These are phyloP conservation scores for Metschnikowia santaceciliae DNA, from an alignment of 805 yeast species.

Conservation along the genomic window DNA sequence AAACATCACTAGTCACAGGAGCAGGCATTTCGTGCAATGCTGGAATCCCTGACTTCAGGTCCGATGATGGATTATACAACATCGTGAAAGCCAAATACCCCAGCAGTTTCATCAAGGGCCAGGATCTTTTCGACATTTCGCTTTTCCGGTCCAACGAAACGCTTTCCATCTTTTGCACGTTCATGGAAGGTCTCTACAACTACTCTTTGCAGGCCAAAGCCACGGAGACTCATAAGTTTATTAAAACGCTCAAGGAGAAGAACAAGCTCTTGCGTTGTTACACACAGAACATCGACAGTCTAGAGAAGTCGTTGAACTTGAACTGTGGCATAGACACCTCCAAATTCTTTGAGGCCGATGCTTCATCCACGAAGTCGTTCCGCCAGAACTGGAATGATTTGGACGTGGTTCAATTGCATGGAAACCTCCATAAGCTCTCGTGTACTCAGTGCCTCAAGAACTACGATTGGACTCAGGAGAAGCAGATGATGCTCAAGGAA, in stretches of 20 bases:
- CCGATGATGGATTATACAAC: slow-evolving; percentile 77
- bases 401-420: slow-evolving; percentile 88
- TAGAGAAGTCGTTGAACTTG: slow-evolving; percentile 66
- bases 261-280: slow-evolving; percentile 78
- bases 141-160: slow-evolving; percentile 67
- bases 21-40: slow-evolving; percentile 97
- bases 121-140: slow-evolving; percentile 86
- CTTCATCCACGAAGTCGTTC: slow-evolving; percentile 19
- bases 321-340: slow-evolving; percentile 48
- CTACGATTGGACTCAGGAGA: slow-evolving; percentile 59
- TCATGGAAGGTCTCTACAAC: slow-evolving; percentile 76
- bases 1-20: slow-evolving; percentile 75
- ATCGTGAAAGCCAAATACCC: slow-evolving; percentile 63
- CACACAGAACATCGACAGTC: slow-evolving; percentile 92
- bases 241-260: slow-evolving; percentile 54
- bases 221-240: slow-evolving; percentile 79
- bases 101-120: slow-evolving; percentile 66
- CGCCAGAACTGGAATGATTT: slow-evolving; percentile 53
- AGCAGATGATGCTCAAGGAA: slow-evolving; percentile 42
- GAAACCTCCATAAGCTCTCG: slow-evolving; percentile 70
- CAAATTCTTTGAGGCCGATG: slow-evolving; percentile 23
- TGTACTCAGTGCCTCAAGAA: slow-evolving; percentile 68
- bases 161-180: slow-evolving; percentile 72
- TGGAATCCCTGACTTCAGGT: slow-evolving; percentile 94
- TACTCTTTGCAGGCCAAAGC: slow-evolving; percentile 67